phyloP scores from a whole-genome alignment of 495 filamentous ascomycete species.

The Tuber aestivum region DNA sequence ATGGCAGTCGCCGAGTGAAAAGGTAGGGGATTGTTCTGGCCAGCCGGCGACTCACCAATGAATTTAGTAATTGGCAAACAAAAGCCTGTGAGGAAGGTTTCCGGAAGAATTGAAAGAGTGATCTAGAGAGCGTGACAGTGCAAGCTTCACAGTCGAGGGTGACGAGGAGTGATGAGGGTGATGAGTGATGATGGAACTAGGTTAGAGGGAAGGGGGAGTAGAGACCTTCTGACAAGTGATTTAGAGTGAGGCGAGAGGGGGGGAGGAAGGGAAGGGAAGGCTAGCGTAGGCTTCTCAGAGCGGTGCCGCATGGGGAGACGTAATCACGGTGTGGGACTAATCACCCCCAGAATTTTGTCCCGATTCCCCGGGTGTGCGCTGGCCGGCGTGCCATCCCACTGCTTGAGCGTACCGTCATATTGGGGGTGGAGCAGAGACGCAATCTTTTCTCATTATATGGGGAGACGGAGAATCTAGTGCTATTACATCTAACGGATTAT shows the following conservation, averaged over 20 bases:
- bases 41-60: neutral
- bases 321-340: neutral
- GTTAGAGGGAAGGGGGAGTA: neutral
- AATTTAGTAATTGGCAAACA: neutral
- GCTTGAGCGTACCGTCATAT: neutral
- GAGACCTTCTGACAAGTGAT: neutral
- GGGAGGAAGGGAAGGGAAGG: neutral
- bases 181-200: neutral
- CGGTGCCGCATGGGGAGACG: neutral
- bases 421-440: neutral
- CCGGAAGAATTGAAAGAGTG: neutral
- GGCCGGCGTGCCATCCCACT: neutral
- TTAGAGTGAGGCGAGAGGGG: neutral
- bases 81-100: neutral
- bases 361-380: neutral
- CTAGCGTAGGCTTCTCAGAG: neutral
- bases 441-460: neutral
- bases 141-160: neutral
- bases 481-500: neutral
- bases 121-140: neutral
- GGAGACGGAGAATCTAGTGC: neutral
- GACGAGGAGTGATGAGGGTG: neutral
- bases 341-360: neutral
- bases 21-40: neutral
- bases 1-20: neutral